Evolutionary conservation across 108 stramenopile species (phyloP), one percentile per base, ranked within the genome.

Genomic region (Epithemia pelagica): DNA sequence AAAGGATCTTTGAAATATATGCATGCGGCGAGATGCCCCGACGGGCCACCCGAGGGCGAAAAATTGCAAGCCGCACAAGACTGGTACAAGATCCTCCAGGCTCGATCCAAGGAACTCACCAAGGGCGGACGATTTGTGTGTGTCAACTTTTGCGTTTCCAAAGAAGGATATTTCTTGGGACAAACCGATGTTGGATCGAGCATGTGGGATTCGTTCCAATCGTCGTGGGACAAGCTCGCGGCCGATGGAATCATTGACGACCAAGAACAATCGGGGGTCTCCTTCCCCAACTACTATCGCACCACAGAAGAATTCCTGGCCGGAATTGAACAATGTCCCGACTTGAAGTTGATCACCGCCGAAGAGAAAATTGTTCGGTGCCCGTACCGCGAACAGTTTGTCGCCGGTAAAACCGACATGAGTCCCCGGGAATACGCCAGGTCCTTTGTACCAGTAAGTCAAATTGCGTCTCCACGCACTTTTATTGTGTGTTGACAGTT

Each of bases 251-350:
- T 74, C n/a, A 80, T 84, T 62, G 71, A 67, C 25, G 74, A 67
- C 23, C 71, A 70, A 29, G 79, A 84, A 63, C 28, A 57, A 54
- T 30, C 46, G 20, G 77, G 71, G 27, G 71, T 79, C n/a, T 72
- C 69, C 0, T 84, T 84, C 63, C 79, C 83, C 1, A 77, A 69
- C 57, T 79, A 80, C 68, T 84, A 84, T 60, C 54, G 77, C 18
- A 73, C 77, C 0, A 71, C 52, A 27, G 68, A 78, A 27, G 83
- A 84, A 52, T 77, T 74, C 56, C 24, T 68, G 10, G 74, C 59
- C 0, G 73, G 73, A 22, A 59, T 79, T 30, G 76, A 75, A 25
- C 28, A 53, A 0, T 66, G 57, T 58, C 37, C 24, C 10, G 75
- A 67, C 1, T 33, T 81, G 29, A 68, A 69, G 54, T 46, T 81